These are phyloP conservation scores for Takashimella koratensis DNA, from an alignment of 1,284 basidiomycete genomes.

Conservation along the genomic window DNA sequence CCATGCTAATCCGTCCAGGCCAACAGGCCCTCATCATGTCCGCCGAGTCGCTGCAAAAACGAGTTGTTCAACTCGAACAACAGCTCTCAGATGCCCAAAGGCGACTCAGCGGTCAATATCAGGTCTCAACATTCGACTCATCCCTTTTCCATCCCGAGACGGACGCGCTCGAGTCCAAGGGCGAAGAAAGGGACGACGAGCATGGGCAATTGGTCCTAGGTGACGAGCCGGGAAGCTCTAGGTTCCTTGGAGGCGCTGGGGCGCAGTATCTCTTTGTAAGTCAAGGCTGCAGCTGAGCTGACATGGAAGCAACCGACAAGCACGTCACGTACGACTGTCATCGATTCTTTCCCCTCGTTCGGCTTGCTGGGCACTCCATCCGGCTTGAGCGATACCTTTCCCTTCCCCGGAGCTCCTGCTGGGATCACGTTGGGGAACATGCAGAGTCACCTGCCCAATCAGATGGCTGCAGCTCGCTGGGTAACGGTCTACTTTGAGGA, in stretches of 20 bases:
- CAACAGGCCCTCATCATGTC: not conserved
- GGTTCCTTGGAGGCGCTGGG: constrained; percentile 13
- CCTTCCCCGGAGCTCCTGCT: not conserved
- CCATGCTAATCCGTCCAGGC: too few species aligned
- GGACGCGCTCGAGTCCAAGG: not conserved
- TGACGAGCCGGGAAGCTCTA: constrained; percentile 6
- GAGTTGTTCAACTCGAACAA: not conserved
- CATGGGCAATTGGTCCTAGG: constrained; percentile 11
- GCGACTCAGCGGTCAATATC: not conserved
- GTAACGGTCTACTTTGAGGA: constrained; percentile 6
- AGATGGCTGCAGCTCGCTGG: not conserved
- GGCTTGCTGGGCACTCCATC: not conserved
- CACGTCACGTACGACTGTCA: not conserved
- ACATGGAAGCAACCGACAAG: not conserved
- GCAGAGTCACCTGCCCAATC: not conserved
- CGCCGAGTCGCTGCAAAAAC: not conserved
- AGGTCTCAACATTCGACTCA: not conserved
- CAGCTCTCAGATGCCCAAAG: not conserved
- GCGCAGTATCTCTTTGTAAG: constrained; percentile 13
- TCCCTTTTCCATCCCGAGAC: not conserved
- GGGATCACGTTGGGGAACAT: not conserved
- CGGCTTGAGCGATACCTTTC: not conserved
- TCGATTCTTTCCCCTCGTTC: not conserved
- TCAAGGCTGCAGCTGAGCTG: not conserved
- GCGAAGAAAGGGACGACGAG: not conserved